Conservation (phyloP, 257 asterid genomes). For the Anisodus tanguticus region DNA sequence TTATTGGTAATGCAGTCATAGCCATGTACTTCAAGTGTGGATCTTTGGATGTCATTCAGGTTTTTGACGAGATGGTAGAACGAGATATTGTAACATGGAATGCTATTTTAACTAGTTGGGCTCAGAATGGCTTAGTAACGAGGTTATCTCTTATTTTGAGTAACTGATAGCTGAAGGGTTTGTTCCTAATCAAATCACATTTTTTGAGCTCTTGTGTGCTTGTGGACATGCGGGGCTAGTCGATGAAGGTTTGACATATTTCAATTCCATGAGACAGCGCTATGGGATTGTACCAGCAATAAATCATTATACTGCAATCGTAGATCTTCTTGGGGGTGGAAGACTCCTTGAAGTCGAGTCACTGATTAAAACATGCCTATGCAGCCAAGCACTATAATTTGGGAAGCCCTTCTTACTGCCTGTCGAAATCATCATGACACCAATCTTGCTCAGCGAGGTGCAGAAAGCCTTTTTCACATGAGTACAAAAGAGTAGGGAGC, state of each 20-base stretch:
- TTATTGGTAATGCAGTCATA: conserved; percentile 34
- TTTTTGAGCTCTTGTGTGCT: conserved; percentile 36
- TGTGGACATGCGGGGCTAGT: conserved; percentile 35
- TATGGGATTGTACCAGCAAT: conserved; percentile 21
- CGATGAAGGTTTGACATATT: conserved; percentile 38
- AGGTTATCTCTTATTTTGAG: conserved; percentile 32
- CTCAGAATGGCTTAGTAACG: conserved; percentile 32
- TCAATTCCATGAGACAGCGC: conserved; percentile 33
- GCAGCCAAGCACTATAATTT: conserved; percentile 35
- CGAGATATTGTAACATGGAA: conserved; percentile 40
- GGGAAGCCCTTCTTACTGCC: conserved; percentile 34
- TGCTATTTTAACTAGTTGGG: conserved; percentile 38
- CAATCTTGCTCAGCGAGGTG: conserved; percentile 30
- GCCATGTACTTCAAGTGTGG: conserved; percentile 38
- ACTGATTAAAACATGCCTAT: conserved; percentile 38
- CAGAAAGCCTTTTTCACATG: conserved; percentile 33
- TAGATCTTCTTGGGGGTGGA: conserved; percentile 43
- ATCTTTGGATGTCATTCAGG: conserved; percentile 27
- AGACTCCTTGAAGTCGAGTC: conserved; percentile 35
- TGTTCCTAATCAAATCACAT: conserved; percentile 35
- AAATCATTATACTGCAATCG: conserved; percentile 35
- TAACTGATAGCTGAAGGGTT: conserved; percentile 32
- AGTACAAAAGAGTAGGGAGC: conserved; percentile 29
- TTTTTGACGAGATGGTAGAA: conserved; percentile 29
- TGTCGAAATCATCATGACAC: conserved; percentile 33